phyloP scores from a whole-genome alignment of 2,329 filamentous ascomycete species.

The Clarireedia paspali region DNA sequence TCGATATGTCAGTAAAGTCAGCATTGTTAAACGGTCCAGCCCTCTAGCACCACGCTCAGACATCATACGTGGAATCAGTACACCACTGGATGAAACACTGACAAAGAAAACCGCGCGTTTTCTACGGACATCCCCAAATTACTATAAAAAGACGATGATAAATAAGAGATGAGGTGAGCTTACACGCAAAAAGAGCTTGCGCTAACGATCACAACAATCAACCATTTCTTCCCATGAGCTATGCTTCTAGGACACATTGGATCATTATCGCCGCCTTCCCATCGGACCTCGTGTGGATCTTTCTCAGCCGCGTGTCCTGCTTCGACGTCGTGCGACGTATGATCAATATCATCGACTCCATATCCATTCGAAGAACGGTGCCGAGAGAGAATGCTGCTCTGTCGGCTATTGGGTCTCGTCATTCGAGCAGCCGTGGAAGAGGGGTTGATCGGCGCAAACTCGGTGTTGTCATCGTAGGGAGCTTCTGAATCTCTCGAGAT shows the following conservation, averaged over 20 bases:
- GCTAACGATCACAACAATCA: conserved; percentile 68
- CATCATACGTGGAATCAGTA: background rate
- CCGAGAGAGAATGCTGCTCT: conserved; percentile 12
- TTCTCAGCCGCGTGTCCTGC: conserved; percentile 25
- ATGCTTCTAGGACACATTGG: conserved; percentile 68
- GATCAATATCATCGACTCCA: conserved; percentile 23
- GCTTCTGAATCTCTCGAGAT: background rate
- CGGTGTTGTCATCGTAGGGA: conserved; percentile 2
- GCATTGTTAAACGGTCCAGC: background rate
- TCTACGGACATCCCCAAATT: background rate
- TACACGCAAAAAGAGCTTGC: conserved; percentile 75
- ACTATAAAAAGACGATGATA: background rate
- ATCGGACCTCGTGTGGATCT: conserved; percentile 60
- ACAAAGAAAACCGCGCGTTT: background rate
- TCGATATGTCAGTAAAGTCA: background rate
- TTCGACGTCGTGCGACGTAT: conserved; percentile 10
- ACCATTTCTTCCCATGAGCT: conserved; percentile 62
- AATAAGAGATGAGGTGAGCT: conserved; percentile 34
- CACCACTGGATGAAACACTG: background rate
- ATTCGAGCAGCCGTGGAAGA: background rate
- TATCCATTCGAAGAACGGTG: conserved; percentile 29
- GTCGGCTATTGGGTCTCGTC: conserved; percentile 3
- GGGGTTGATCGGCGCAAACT: conserved; percentile 19
- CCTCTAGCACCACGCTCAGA: background rate
- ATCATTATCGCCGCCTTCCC: conserved; percentile 65